These are phyloP conservation scores for Bryoerythrophyllum caledonicum DNA, from an alignment of 225 moss, liverwort and hornwort genomes.

Conservation along the genomic window DNA sequence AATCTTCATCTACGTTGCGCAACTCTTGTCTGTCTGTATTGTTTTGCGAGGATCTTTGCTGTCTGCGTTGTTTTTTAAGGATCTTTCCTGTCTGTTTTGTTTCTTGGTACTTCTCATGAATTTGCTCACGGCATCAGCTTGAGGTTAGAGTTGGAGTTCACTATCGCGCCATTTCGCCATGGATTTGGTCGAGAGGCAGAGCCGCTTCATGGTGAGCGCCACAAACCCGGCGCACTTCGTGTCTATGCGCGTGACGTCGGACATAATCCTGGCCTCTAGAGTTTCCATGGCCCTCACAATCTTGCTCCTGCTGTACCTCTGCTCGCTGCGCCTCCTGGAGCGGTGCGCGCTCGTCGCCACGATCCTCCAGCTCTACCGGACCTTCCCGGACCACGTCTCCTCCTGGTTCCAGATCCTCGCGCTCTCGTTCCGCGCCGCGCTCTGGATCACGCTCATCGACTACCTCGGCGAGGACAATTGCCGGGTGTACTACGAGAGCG, in stretches of 20 bases:
- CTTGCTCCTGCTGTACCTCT: conserved; percentile 29
- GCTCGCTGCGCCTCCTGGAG: conserved; percentile 42
- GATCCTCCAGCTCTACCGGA: conserved; percentile 37
- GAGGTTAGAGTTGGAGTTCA: no score
- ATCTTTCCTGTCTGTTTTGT: no score
- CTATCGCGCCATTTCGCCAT: no score
- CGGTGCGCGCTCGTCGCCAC: conserved; percentile 44
- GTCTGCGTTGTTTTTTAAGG: no score
- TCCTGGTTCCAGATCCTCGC: conserved; percentile 19
- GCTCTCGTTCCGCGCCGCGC: conserved; percentile 39
- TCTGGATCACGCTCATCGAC: conserved; percentile 59
- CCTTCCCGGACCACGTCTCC: conserved; percentile 41
- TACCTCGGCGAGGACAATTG: conserved; percentile 53
- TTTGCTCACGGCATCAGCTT: no score
- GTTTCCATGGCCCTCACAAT: conserved; percentile 31
- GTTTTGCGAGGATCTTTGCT: no score
- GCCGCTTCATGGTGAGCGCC: not conserved
- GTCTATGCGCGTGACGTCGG: conserved; percentile 31
- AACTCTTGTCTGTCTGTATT: no score
- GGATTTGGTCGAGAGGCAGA: no score
- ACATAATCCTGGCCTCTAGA: conserved; percentile 42
- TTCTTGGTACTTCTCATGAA: no score
- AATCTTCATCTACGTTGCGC: no score
- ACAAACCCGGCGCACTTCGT: conserved; percentile 27
- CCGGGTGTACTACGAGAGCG: conserved; percentile 45